Percentiles rank a stretch among this genome's conserved stretches.
phyloP scores from a whole-genome alignment of 192 early-diverging fungal species.

The Spinellus fusiger region DNA sequence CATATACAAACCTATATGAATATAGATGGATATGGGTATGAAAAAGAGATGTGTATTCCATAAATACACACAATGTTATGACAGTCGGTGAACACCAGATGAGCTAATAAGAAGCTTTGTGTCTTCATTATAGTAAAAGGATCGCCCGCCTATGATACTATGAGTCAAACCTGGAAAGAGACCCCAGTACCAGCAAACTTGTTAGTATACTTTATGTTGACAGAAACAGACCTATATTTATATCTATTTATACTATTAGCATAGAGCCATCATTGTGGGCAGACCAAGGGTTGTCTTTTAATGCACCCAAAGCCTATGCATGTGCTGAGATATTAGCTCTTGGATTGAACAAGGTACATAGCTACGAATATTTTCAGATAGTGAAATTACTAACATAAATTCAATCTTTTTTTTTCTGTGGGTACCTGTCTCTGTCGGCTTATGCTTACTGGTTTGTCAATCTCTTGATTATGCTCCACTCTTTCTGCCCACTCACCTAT shows the following conservation, averaged over 20 bases:
- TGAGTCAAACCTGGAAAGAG: constrained; percentile 4
- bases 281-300: constrained; percentile 11
- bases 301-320: constrained; percentile 21
- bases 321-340: constrained; percentile 20
- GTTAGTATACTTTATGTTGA: constrained; percentile 3
- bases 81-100: too few relatives aligned
- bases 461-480: too few relatives aligned
- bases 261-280: not conserved
- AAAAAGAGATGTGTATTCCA: not conserved
- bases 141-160: constrained; percentile 3
- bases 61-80: too few relatives aligned
- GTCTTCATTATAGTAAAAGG: constrained; percentile 18
- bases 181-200: constrained; percentile 4
- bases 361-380: not conserved
- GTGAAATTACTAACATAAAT: not conserved
- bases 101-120: too few relatives aligned
- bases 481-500: too few relatives aligned
- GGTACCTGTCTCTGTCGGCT: not conserved
- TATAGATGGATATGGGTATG: not conserved
- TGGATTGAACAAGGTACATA: constrained; percentile 18
- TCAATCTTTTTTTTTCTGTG: not conserved
- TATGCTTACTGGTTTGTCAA: too few relatives aligned
- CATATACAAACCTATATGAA: not conserved
- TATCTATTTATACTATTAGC: not conserved
- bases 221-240: not conserved